Base-by-base conservation (phyloP, 2,329 filamentous ascomycete genomes). In the Chaetomiaceae sp. region DNA sequence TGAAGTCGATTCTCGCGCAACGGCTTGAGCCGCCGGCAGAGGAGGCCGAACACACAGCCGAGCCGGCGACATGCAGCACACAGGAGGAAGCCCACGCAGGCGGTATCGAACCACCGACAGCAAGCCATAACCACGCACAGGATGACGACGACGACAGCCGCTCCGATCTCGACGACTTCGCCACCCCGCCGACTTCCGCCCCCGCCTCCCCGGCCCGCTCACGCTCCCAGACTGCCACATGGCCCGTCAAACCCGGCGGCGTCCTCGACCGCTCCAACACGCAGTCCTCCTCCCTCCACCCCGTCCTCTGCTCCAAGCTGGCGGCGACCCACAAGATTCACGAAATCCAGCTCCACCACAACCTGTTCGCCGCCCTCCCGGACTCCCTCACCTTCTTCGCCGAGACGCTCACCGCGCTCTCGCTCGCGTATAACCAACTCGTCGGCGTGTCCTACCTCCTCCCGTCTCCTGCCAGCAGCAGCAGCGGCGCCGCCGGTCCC, bases 381-480 rank as follows among this genome's bases (percentile, higher is more conserved):
- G 70, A 75, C 20, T 79, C 84, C 0, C 71, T 96, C 11, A 79
- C 76, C 15, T 81, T 84, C 57, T 84, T 95, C 51, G 79, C 83
- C 2, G 72, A 79, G 12, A 84, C 81, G 2, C 66, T 97, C 32
- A 82, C 80, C 0, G 76, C 80, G 0, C 73, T 95, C 14, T 87
- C 85, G 39, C 63, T 95, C 19, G 79, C 87, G 2, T 78, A 88
- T 58, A 94, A 95, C 61, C 78, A 85, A 45, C 69, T 91, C 19
- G 70, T 76, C 4, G 77, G 78, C 17, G 75, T 81, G 52, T 68
- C 72, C 0, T 89, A 86, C 59, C 68, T 96, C 38, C n/a, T n/a
- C n/a, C n/a, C n/a, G n/a, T n/a, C n/a, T n/a, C n/a, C n/a, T n/a
- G n/a, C n/a, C n/a, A n/a, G n/a, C n/a, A n/a, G n/a, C n/a, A n/a